These are phyloP conservation scores for Gracilaria domingensis DNA, from an alignment of 23 red algal genomes.

Conservation along the genomic window DNA sequence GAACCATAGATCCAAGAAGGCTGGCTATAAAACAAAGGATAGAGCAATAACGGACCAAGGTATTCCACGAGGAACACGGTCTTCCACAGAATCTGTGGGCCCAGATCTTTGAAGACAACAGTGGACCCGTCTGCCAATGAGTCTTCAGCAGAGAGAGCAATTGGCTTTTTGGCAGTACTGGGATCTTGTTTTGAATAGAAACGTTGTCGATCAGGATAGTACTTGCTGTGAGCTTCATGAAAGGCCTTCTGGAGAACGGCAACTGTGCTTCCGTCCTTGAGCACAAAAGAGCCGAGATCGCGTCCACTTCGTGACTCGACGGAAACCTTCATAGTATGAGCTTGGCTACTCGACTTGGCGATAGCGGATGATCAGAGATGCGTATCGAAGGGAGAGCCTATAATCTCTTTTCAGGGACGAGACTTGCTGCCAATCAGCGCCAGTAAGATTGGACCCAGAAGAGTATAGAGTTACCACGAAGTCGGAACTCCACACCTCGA, in stretches of 20 bases:
- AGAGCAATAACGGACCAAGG: slow-evolving; percentile 90
- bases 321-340: slow-evolving; percentile 42
- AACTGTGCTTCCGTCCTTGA: slow-evolving; percentile 34
- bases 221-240: slow-evolving; percentile 25
- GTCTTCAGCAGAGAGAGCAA: slow-evolving; percentile 24
- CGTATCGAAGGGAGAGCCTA: too few relatives aligned
- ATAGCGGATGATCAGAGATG: not conserved
- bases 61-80: slow-evolving; percentile 93
- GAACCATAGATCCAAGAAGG: slow-evolving; percentile 69
- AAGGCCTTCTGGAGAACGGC: slow-evolving; percentile 37
- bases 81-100: slow-evolving; percentile 93
- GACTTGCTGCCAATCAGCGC: too few relatives aligned
- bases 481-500: too few relatives aligned
- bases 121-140: slow-evolving; percentile 42
- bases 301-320: slow-evolving; percentile 48
- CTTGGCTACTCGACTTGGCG: not conserved
- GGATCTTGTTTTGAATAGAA: slow-evolving; percentile 45
- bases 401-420: too few relatives aligned
- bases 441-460: too few relatives aligned
- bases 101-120: slow-evolving; percentile 90
- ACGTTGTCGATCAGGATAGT: slow-evolving; percentile 73
- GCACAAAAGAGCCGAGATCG: slow-evolving; percentile 41
- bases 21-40: slow-evolving; percentile 76
- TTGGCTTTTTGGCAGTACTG: slow-evolving; percentile 26
- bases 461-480: too few relatives aligned